phyloP scores from a whole-genome alignment of 1,284 basidiomycete species.

The Cutaneotrichosporon cutaneum region DNA sequence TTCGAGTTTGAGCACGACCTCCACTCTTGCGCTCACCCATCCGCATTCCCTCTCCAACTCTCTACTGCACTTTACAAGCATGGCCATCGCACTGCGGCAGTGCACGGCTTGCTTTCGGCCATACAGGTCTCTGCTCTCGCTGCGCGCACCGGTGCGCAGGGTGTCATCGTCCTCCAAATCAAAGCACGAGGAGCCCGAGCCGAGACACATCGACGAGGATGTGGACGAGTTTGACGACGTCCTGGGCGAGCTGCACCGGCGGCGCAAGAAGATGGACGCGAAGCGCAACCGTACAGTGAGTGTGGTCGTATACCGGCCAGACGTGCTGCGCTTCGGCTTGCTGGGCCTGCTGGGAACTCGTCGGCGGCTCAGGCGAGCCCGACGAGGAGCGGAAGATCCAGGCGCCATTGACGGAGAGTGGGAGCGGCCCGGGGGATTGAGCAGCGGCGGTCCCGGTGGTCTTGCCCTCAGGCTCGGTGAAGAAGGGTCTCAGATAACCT shows the following conservation, averaged over 20 bases:
- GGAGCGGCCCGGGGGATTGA: too few species aligned
- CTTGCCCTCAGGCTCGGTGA: too few species aligned
- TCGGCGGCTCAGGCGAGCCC: too few species aligned
- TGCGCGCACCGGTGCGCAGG: not conserved
- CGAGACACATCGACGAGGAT: constrained; percentile 20
- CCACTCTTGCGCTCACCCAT: too few species aligned
- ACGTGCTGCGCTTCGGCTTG: too few species aligned
- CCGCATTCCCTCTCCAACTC: not conserved
- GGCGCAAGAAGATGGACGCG: constrained; percentile 45
- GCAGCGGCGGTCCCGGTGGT: too few species aligned
- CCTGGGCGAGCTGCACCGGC: constrained; percentile 38
- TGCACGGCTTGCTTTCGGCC: not conserved
- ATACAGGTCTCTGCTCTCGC: not conserved
- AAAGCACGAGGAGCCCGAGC: constrained; percentile 8
- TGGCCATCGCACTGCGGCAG: not conserved
- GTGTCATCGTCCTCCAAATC: not conserved
- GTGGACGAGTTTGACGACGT: constrained; percentile 35
- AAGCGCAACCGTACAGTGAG: constrained; percentile 47
- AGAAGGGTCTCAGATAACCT: too few species aligned
- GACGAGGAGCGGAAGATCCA: too few species aligned
- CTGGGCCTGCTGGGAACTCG: too few species aligned
- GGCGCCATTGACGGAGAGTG: too few species aligned
- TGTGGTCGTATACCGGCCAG: not conserved
- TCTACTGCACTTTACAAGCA: not conserved
- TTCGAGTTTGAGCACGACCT: too few species aligned